These are phyloP conservation scores for Apiotrichum mycotoxinovorans DNA, from an alignment of 1,284 basidiomycete species.

Conservation along the genomic window DNA sequence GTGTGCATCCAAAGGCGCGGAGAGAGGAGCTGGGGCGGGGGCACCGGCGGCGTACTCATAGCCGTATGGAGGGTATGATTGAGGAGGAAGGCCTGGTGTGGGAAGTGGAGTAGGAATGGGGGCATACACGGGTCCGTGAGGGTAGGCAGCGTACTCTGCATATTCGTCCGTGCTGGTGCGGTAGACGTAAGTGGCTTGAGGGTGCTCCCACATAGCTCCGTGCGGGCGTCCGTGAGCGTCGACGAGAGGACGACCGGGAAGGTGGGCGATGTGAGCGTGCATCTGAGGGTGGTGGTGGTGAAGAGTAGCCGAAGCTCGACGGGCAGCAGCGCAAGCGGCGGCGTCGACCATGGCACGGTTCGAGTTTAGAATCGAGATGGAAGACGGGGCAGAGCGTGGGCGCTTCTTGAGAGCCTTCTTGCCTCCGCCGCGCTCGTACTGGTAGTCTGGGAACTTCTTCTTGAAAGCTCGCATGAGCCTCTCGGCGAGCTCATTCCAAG, in stretches of 20 bases:
- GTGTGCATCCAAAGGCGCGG: neutral
- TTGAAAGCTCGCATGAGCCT: constrained; percentile 22
- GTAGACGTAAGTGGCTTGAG: neutral
- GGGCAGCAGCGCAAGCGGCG: constrained; percentile 1
- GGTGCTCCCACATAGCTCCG: neutral
- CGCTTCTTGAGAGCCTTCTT: constrained; percentile 11
- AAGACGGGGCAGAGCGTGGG: constrained; percentile 2
- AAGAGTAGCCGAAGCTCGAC: constrained; percentile 5
- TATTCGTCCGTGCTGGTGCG: neutral
- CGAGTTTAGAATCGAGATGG: constrained; percentile 6
- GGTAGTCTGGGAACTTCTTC: constrained; percentile 25
- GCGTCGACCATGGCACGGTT: constrained; percentile 9
- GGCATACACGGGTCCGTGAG: neutral
- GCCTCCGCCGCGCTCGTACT: constrained; percentile 21
- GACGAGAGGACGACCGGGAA: neutral
- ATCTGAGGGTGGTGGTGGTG: constrained; percentile 5
- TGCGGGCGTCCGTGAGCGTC: neutral
- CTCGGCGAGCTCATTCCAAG: constrained; percentile 20
- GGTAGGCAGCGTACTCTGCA: constrained; percentile 1
- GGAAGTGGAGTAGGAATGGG: neutral
- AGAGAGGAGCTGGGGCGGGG: neutral
- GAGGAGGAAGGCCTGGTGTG: neutral
- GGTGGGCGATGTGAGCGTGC: neutral
- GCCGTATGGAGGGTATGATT: neutral
- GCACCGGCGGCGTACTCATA: neutral